phyloP scores from a whole-genome alignment of 108 stramenopile species.

The Skeletonema menzelii region DNA sequence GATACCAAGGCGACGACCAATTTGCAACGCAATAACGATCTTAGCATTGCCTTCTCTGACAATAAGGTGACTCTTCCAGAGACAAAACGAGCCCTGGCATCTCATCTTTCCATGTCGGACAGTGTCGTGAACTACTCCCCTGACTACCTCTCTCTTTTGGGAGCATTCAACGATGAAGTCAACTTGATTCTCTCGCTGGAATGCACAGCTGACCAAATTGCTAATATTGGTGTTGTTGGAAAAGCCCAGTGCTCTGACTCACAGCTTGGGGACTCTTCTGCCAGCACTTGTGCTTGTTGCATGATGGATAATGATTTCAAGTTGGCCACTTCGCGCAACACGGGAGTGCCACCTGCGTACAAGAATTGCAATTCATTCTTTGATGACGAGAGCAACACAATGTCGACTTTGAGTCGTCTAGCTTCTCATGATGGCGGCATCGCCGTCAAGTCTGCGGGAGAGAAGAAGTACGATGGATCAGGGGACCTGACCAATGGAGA shows the following conservation, averaged over 20 bases:
- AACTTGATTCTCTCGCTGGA: conserved; percentile 42
- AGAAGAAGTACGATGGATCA: conserved; percentile 50
- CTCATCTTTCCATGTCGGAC: conserved; percentile 50
- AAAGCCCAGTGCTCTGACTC: conserved; percentile 37
- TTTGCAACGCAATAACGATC: conserved; percentile 39
- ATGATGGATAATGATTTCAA: conserved; percentile 41
- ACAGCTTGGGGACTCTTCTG: conserved; percentile 34
- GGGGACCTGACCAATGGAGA: conserved; percentile 38
- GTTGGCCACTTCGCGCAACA: conserved; percentile 22
- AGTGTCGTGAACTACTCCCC: conserved; percentile 44
- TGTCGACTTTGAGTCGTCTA: conserved; percentile 48
- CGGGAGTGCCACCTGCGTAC: conserved; percentile 24
- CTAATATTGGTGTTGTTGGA: conserved; percentile 47
- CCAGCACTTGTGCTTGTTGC: conserved; percentile 47
- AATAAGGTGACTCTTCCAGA: conserved; percentile 31
- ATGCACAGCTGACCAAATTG: conserved; percentile 48
- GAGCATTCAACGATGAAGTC: conserved; percentile 46
- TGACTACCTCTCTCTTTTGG: conserved; percentile 43
- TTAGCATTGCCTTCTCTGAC: conserved; percentile 28
- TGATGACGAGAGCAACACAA: conserved; percentile 34
- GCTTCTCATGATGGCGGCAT: conserved; percentile 53
- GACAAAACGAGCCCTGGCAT: conserved; percentile 27
- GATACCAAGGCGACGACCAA: conserved; percentile 44
- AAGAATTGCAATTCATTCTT: conserved; percentile 47
- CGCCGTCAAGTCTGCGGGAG: conserved; percentile 50